These are phyloP conservation scores for Pythium phragmitis DNA, from an alignment of 352 stramenopile species.

Conservation along the genomic window DNA sequence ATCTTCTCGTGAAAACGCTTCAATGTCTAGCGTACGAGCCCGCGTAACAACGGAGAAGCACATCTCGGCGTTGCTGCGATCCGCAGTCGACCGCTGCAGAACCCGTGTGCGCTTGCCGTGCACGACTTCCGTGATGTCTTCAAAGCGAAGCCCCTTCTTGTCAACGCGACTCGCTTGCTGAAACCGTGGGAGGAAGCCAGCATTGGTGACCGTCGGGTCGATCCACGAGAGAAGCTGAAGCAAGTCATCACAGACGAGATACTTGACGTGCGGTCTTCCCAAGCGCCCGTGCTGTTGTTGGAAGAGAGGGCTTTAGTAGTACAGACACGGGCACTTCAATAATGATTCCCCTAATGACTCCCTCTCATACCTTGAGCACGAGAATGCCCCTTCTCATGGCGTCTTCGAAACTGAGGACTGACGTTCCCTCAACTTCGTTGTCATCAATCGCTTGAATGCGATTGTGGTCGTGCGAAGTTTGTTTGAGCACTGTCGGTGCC, in stretches of 20 bases:
- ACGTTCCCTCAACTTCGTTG: neutral
- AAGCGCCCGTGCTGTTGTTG: constrained; percentile 24
- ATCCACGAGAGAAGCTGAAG: constrained; percentile 18
- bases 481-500: neutral
- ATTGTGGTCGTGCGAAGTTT: neutral
- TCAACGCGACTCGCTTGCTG: neutral
- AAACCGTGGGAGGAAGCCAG: constrained; percentile 8
- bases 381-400: constrained; percentile 17
- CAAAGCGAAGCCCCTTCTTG: constrained; percentile 24
- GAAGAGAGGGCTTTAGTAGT: neutral
- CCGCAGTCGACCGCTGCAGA: constrained; percentile 24
- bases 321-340: neutral
- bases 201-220: constrained; percentile 24
- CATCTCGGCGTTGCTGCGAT: constrained; percentile 24
- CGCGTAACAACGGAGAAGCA: constrained; percentile 26
- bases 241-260: constrained; percentile 19
- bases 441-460: neutral
- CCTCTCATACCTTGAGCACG: constrained; percentile 17
- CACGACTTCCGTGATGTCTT: constrained; percentile 16
- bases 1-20: constrained; percentile 25
- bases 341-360: neutral
- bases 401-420: constrained; percentile 18
- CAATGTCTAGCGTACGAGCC: constrained; percentile 26
- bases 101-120: constrained; percentile 24
- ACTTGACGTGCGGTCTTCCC: constrained; percentile 26